phyloP scores from a whole-genome alignment of 495 filamentous ascomycete species.

The Glonium stellatum region DNA sequence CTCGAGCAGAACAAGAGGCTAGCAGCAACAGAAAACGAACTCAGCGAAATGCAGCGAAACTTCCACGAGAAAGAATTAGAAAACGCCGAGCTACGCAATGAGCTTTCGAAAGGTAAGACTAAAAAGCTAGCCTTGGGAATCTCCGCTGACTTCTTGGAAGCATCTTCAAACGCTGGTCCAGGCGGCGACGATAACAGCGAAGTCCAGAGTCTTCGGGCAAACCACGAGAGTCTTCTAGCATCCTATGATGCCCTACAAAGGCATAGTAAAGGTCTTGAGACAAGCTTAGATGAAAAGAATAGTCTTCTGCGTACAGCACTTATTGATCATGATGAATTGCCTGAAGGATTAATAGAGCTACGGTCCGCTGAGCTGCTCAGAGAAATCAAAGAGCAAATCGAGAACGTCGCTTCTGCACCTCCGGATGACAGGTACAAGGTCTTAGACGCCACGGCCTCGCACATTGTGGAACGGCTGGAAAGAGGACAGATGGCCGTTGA shows the following conservation, averaged over 20 bases:
- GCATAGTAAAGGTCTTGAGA: conserved; percentile 31
- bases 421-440: conserved; percentile 16
- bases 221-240: conserved; percentile 28
- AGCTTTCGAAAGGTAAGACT: conserved; percentile 40
- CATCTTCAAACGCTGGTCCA: conserved; percentile 10
- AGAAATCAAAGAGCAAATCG: conserved; percentile 29
- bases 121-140: no score
- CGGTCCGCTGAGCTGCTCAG: conserved; percentile 17
- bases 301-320: conserved; percentile 31
- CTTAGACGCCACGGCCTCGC: conserved; percentile 10
- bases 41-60: conserved; percentile 16
- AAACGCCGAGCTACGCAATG: conserved; percentile 37
- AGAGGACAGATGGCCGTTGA: conserved; percentile 18
- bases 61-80: conserved; percentile 25
- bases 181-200: conserved; percentile 8
- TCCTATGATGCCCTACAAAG: conserved; percentile 36
- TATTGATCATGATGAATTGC: conserved; percentile 36
- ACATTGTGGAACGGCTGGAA: conserved; percentile 18
- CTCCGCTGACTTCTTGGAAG: no score
- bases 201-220: conserved; percentile 12
- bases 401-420: conserved; percentile 15
- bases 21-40: conserved; percentile 30
- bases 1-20: conserved; percentile 28
- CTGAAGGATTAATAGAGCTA: conserved; percentile 31
- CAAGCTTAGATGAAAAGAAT: conserved; percentile 37